Base-by-base conservation (phyloP, 345 rosid genomes). In the Euclidium syriacum region DNA sequence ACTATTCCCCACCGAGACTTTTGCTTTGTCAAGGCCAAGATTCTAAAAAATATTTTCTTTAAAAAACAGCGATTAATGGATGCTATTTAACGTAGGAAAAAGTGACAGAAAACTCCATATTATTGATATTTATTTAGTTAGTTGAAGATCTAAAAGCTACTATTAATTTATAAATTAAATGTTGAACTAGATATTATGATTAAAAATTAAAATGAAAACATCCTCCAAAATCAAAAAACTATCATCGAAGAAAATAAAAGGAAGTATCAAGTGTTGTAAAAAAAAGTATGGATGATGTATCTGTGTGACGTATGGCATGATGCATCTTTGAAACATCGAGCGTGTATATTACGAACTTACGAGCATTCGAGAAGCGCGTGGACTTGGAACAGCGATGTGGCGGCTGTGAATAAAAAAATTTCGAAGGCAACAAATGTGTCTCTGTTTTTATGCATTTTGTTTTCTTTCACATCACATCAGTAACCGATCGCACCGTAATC, bases 311-410 rank as follows among this genome's bases (percentile, higher is more conserved):
- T 26, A 48, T 20, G 50, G 29, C 26, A 36, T 42, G 52, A 50
- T 62, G 19, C 32, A 40, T 32, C 34, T 22, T 25, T 53, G 34
- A 22, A 65, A 34, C 54, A 52, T 41, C 25, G 4, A 10, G 30
- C 32, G 34, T 52, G 61, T 15, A 19, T 2, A 40, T 1, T 14
- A 54, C 54, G 47, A 46, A 44, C 24, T 1, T 14, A 54, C 54
- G 47, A 46, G 53, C 24, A 12, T 5, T 16, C 14, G 6, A 42
- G 14, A 33, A 42, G 53, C 62, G 70, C 46, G 62, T 65, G 70
- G 34, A 5, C 19, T 12, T 53, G 24, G 38, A 65, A 53, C 55
- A 65, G 70, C 12, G 20, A 44, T 33, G 14, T 65, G 62, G 70
- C 54, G 62, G 62, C 70, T 65, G 33, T 34, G 43, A 42, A 38